Conservation (phyloP, 371 early-diverging fungal genomes). For the Nematocida homosporus region DNA sequence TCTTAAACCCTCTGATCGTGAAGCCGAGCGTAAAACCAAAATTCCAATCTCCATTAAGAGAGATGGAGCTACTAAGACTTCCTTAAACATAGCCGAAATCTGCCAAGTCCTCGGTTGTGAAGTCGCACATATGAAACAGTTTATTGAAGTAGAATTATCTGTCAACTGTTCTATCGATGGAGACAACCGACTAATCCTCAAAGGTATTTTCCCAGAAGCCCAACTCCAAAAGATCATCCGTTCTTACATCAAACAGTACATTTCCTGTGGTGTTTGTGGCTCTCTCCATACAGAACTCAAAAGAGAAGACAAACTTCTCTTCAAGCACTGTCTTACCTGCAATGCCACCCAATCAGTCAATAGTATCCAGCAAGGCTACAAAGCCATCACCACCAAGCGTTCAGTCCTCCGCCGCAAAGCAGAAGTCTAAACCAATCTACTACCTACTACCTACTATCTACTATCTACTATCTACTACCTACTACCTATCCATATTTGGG, state of each 20-base stretch:
- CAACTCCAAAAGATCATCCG: conserved; percentile 95
- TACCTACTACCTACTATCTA: no score
- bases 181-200: conserved; percentile 82
- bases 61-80: conserved; percentile 63
- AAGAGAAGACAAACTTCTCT: conserved; percentile 92
- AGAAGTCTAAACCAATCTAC: conserved; percentile 42
- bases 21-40: conserved; percentile 56
- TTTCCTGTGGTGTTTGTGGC: conserved; percentile 96
- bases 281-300: conserved; percentile 81
- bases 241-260: conserved; percentile 94
- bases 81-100: conserved; percentile 63
- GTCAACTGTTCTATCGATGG: conserved; percentile 92
- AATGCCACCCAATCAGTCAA: conserved; percentile 86
- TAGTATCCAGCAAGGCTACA: conserved; percentile 77
- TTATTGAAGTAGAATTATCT: conserved; percentile 92
- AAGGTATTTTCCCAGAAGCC: conserved; percentile 94
- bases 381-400: conserved; percentile 70
- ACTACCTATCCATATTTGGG: background rate
- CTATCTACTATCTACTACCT: no score
- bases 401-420: conserved; percentile 49
- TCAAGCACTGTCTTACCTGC: conserved; percentile 93
- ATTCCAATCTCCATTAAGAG: conserved; percentile 65
- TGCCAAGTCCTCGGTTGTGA: conserved; percentile 71
- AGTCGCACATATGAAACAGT: conserved; percentile 90
- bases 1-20: conserved; percentile 57